phyloP scores from a whole-genome alignment of 2,329 filamentous ascomycete species.

The Dendrostoma leiphaemia region DNA sequence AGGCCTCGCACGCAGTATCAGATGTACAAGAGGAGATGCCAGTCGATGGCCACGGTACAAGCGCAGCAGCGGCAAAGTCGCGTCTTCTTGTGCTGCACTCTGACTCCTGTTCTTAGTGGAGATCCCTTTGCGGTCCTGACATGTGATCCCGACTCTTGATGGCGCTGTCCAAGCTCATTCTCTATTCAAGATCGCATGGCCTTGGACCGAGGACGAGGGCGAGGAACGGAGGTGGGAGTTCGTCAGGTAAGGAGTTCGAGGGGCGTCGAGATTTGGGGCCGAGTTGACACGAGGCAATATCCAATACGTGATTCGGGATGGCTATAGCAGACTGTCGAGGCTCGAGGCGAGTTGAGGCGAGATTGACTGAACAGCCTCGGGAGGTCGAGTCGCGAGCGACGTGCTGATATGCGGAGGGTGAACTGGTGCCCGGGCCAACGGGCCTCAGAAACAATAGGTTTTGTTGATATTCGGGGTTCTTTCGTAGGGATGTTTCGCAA shows the following conservation, averaged over 20 bases:
- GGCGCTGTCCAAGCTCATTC: constrained; percentile 17
- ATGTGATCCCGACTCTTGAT: constrained; percentile 18
- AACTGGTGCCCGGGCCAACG: not conserved
- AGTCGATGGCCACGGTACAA: not conserved
- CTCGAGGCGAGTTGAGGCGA: not conserved
- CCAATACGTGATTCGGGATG: not conserved
- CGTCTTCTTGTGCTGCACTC: not conserved
- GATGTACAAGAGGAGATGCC: not conserved
- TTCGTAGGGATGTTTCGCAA: not conserved
- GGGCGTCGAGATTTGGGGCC: not conserved
- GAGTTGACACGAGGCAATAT: not conserved
- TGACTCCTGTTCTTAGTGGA: constrained; percentile 5
- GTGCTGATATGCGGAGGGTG: too few relatives aligned
- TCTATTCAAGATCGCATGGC: constrained; percentile 9
- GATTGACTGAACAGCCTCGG: not conserved
- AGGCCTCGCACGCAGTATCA: constrained; percentile 9
- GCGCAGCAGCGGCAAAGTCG: constrained; percentile 3
- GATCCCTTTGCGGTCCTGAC: constrained; percentile 13
- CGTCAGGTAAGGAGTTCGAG: not conserved
- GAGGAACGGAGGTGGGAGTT: not conserved
- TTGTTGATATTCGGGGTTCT: not conserved
- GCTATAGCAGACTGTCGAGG: not conserved
- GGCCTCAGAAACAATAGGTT: not conserved
- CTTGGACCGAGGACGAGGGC: not conserved
- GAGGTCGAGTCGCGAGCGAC: too few relatives aligned